phyloP scores from a whole-genome alignment of 1,139 yeast genomes.

The Suhomyces anneliseae region DNA sequence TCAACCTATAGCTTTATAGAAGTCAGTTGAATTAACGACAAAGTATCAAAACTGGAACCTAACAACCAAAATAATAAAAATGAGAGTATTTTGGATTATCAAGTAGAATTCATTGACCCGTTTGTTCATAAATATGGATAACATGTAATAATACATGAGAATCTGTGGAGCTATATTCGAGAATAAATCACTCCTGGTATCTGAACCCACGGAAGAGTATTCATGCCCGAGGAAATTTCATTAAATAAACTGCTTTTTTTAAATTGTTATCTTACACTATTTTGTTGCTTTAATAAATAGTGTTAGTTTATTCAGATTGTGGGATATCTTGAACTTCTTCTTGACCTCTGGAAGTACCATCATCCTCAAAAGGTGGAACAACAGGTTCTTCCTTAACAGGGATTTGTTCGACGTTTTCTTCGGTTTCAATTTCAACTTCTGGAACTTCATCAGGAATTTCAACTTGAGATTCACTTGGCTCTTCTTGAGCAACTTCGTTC shows the following conservation, averaged over 20 bases:
- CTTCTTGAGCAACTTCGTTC: conserved; percentile 4
- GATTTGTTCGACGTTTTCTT: conserved; percentile 2
- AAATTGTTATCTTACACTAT: too few species aligned
- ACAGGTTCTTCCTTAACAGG: conserved; percentile 13
- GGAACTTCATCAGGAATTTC: conserved; percentile 1
- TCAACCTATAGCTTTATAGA: not conserved
- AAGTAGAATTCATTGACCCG: too few species aligned
- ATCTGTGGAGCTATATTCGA: too few species aligned
- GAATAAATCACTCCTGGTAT: too few species aligned
- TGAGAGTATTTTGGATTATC: too few species aligned
- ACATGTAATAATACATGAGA: too few species aligned
- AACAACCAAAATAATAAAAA: not conserved
- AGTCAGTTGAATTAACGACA: not conserved
- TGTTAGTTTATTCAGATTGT: conserved; percentile 5
- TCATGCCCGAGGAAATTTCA: too few species aligned
- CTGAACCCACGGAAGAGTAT: too few species aligned
- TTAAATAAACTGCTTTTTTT: too few species aligned
- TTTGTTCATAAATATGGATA: too few species aligned
- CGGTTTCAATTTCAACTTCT: conserved; percentile 1
- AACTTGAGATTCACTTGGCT: conserved; percentile 1
- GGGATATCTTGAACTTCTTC: conserved; percentile 7
- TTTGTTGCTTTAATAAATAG: too few species aligned
- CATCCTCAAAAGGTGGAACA: conserved; percentile 27
- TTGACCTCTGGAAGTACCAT: conserved; percentile 13
- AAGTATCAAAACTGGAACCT: not conserved